Evolutionary conservation across 2,329 filamentous ascomycete species (phyloP), one percentile per base, ranked within the genome.

Genomic region (Venturiaceae sp.): DNA sequence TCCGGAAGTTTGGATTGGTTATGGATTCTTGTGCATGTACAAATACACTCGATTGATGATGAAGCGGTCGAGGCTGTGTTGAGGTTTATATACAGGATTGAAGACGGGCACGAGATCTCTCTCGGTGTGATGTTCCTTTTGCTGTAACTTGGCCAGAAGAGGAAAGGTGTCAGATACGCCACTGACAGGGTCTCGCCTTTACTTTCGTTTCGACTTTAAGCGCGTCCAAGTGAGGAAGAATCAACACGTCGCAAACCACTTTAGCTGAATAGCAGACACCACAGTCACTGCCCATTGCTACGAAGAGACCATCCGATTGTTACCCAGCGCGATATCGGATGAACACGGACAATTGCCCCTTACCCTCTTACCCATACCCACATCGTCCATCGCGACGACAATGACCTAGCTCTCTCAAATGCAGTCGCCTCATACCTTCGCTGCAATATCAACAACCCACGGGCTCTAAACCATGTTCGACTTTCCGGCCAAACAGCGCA

Each of bases 401-500:
- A 11, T 14, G 21, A 28, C 44, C n/a, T 11, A 5, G 30, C 23
- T 30, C 30, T 16, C 44, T 47, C 23, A 23, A 39, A 47, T 47
- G 44, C 30, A 26, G 23, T 30, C 44, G 44, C 23, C 21, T n/a
- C n/a, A 30, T 16, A 47, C 6, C 2, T 16, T 30, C 44, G 8
- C 44, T 47, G 1, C 11, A 6, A 13, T 28, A 7, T n/a, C 44
- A 47, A 30, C 6, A 28, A 47, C 13, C 19, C 44, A 30, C 5
- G 19, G 2, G 16, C 26, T 16, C 5, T 26, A 50, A 28, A 28
- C 41, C 41, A 62, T 68, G 32, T 64, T 67, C 26, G 62, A 64
- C 66, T 69, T 55, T 66, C 67, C 58, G 68, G 70, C 58, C 72
- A 72, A 65, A 32, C 37, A 21, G 23, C 41, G 55, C 16, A 71